Conservation (phyloP, 1,284 basidiomycete genomes). For the Fomitopsis betulina region DNA sequence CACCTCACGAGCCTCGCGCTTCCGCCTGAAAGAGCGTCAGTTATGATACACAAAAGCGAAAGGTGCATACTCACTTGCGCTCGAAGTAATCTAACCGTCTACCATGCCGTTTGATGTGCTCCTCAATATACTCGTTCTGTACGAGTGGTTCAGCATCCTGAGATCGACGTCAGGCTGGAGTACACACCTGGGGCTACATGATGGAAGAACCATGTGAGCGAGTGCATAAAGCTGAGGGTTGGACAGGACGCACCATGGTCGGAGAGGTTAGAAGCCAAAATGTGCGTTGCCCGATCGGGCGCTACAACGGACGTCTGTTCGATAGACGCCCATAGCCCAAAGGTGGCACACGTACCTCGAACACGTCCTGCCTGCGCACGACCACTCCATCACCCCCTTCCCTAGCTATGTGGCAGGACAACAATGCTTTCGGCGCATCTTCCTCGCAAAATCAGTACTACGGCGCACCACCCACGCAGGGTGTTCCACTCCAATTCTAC, state of each 20-base stretch:
- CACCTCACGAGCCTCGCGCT: slow-evolving; percentile 87
- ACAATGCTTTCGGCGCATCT: slow-evolving; percentile 46
- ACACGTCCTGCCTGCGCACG: neutral
- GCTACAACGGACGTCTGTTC: neutral
- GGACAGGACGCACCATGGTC: neutral
- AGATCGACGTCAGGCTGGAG: neutral
- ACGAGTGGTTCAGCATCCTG: neutral
- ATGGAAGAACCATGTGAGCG: slow-evolving; percentile 9
- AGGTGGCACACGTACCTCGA: neutral
- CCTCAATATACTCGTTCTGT: slow-evolving; percentile 90
- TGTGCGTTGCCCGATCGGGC: neutral
- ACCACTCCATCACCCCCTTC: neutral
- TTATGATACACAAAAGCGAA: neutral
- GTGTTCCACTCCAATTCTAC: slow-evolving; percentile 73
- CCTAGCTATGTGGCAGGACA: slow-evolving; percentile 67
- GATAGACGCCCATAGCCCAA: neutral
- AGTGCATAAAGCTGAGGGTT: neutral
- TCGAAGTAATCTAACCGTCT: slow-evolving; percentile 84
- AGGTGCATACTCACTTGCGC: slow-evolving; percentile 55
- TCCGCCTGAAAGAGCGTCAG: slow-evolving; percentile 59
- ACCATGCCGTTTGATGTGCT: slow-evolving; percentile 85
- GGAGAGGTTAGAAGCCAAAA: neutral
- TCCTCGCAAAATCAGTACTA: slow-evolving; percentile 59
- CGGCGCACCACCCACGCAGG: slow-evolving; percentile 36
- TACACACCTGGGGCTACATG: slow-evolving; percentile 62